Evolutionary conservation across 176 grass and related monocot species (phyloP).

Genomic region (Oryza meridionalis): DNA sequence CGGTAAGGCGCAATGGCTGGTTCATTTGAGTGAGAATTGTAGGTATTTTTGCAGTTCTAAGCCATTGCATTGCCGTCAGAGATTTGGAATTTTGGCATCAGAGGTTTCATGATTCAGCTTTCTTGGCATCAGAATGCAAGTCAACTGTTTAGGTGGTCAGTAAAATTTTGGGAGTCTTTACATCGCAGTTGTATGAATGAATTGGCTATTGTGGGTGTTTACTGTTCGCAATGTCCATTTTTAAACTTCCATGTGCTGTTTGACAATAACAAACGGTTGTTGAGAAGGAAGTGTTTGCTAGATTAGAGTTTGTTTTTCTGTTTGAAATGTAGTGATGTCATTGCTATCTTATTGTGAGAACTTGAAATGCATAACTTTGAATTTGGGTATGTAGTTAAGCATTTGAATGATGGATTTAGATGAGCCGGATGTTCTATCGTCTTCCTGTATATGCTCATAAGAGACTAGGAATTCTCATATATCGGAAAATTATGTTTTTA

Average conservation of each 20-base stretch:
- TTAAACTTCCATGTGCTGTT: neutral
- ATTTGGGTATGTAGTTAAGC: neutral
- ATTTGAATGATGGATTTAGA: neutral
- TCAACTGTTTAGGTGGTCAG: neutral
- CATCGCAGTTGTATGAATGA: neutral
- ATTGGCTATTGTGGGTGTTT: neutral
- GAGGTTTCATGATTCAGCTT: neutral
- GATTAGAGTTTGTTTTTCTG: neutral
- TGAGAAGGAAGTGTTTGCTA: neutral
- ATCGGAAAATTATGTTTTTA: neutral
- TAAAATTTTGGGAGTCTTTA: too few species aligned
- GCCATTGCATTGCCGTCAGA: neutral
- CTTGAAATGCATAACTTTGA: neutral
- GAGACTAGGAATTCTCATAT: neutral
- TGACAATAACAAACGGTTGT: neutral
- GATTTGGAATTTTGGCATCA: neutral
- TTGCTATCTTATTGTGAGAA: neutral
- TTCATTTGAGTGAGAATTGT: neutral
- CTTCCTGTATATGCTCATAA: neutral
- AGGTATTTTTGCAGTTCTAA: neutral
- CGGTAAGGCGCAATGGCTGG: constrained; percentile 48
- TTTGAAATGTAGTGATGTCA: neutral
- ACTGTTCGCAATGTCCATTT: neutral
- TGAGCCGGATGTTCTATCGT: neutral
- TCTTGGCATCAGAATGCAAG: neutral